These are phyloP conservation scores for Fusarium mexicanum DNA, from an alignment of 2,329 filamentous ascomycete genomes.

Conservation along the genomic window DNA sequence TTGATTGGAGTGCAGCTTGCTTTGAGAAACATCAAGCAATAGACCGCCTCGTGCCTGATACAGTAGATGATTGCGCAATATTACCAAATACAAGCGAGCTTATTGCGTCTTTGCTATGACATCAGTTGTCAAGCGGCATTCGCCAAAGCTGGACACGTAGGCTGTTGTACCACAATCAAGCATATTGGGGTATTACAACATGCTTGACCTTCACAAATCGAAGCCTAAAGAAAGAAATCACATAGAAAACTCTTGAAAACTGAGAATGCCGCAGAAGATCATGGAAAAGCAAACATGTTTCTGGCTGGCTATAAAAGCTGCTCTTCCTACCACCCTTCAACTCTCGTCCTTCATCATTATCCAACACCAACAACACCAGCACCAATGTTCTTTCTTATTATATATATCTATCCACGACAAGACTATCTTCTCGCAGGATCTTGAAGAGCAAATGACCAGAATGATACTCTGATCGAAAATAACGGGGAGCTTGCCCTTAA, in stretches of 20 bases:
- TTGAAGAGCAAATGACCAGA: background rate
- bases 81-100: rapidly evolving
- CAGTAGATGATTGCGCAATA: too few relatives aligned
- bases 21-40: background rate
- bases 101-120: rapidly evolving
- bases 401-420: background rate
- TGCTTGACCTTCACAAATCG: background rate
- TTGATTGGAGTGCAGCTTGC: background rate
- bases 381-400: too few relatives aligned
- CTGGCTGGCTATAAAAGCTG: background rate
- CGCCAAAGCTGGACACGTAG: background rate
- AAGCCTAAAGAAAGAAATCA: background rate
- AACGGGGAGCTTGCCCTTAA: background rate
- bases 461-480: too few relatives aligned
- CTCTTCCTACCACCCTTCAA: background rate
- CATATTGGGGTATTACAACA: background rate
- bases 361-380: background rate
- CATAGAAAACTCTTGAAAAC: rapidly evolving
- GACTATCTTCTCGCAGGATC: background rate
- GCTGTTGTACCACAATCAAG: background rate
- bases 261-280: rapidly evolving
- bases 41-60: background rate
- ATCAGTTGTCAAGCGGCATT: background rate
- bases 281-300: background rate
- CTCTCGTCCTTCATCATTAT: background rate